These are phyloP conservation scores for Thelonectria rubi DNA, from an alignment of 2,329 filamentous ascomycete genomes.

Conservation along the genomic window DNA sequence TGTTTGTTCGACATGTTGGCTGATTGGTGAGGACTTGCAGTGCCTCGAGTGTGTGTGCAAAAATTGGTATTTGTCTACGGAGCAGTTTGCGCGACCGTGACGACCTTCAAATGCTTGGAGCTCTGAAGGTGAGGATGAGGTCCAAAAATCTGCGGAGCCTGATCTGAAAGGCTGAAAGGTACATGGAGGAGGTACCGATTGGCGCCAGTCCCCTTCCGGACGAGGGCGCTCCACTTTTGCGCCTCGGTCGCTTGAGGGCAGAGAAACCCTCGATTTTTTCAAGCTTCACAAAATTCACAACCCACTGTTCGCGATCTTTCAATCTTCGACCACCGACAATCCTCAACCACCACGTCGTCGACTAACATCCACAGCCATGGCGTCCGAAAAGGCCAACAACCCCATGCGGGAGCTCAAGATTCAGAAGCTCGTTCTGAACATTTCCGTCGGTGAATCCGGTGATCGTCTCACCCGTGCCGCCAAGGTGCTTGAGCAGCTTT, in stretches of 20 bases:
- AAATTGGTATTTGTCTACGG: conserved; percentile 53
- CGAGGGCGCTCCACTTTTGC: conserved; percentile 34
- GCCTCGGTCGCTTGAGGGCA: conserved; percentile 49
- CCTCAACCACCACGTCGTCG: conserved; percentile 46
- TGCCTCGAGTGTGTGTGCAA: conserved; percentile 48
- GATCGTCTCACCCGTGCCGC: conserved; percentile 99
- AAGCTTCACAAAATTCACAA: conserved; percentile 49
- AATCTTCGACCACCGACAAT: conserved; percentile 44
- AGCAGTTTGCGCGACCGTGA: conserved; percentile 52
- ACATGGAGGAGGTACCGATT: conserved; percentile 45
- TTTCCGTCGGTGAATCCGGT: conserved; percentile 99
- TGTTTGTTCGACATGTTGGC: conserved; percentile 75
- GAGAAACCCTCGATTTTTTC: conserved; percentile 53
- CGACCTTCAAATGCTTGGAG: conserved; percentile 55
- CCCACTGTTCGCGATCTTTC: conserved; percentile 38
- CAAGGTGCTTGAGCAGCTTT: conserved; percentile 99
- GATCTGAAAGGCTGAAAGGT: conserved; percentile 51
- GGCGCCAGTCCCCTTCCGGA: conserved; percentile 39
- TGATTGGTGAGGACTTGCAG: conserved; percentile 44
- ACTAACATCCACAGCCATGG: conserved; percentile 53
- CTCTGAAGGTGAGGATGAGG: conserved; percentile 53
- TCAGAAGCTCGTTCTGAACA: conserved; percentile 99
- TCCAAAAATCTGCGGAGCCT: conserved; percentile 58
- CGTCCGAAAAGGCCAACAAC: conserved; percentile 89
- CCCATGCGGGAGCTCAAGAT: conserved; percentile 99